These are phyloP conservation scores for Leptoxyphium fumago DNA, from an alignment of 2,329 filamentous ascomycete genomes.

Conservation along the genomic window DNA sequence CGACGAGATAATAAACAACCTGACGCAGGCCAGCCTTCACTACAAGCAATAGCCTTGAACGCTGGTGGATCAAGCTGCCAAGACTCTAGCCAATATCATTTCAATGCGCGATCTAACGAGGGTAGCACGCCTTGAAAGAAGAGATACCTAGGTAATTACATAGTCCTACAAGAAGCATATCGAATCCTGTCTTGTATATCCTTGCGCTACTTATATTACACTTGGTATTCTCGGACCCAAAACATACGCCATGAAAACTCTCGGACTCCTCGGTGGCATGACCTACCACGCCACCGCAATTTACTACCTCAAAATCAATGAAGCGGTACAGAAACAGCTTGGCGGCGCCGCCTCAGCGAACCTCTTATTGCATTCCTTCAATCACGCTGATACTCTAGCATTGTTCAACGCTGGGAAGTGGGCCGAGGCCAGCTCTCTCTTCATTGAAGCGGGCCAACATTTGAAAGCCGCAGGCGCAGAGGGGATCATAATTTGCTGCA, in stretches of 20 bases:
- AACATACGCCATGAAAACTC: background rate
- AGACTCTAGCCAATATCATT: no score
- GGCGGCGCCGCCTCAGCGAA: background rate
- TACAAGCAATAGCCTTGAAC: no score
- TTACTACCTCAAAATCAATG: background rate
- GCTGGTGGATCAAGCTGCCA: no score
- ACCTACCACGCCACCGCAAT: background rate
- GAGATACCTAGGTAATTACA: no score
- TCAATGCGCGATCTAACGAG: no score
- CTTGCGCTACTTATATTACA: no score
- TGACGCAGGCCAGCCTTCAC: no score
- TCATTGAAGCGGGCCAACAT: background rate
- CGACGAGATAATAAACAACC: no score
- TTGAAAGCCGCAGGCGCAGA: background rate
- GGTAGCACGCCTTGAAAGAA: no score
- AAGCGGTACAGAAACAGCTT: background rate
- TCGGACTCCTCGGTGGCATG: background rate
- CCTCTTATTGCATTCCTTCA: background rate
- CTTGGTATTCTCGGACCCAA: no score
- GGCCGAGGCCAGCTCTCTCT: background rate
- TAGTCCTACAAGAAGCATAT: no score
- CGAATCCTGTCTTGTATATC: no score
- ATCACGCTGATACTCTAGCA: background rate
- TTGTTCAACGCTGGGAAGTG: background rate
- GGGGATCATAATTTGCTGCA: background rate